phyloP scores from a whole-genome alignment of 768 basidiomycete genomes.

The Nevesoporus exiguus region DNA sequence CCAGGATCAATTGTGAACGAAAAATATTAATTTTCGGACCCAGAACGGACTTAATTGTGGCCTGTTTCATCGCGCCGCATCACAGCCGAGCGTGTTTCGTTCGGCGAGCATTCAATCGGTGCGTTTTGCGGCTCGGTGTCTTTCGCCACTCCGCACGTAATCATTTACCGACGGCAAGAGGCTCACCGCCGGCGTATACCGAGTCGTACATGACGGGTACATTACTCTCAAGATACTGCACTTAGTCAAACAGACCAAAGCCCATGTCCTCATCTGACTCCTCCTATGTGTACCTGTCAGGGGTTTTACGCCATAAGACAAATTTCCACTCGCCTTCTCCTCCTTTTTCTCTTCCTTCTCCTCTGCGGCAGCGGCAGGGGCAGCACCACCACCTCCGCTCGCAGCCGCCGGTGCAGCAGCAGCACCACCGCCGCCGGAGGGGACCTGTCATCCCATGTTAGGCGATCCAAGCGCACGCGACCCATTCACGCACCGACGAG shows the following conservation, averaged over 20 bases:
- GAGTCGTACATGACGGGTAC: constrained; percentile 3
- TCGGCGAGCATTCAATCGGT: neutral
- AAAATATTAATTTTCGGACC: neutral
- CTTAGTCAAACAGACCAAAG: constrained; percentile 96
- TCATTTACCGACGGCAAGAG: constrained; percentile 27
- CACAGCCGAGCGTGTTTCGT: neutral
- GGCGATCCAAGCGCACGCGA: neutral
- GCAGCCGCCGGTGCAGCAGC: constrained; percentile 49
- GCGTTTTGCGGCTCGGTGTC: constrained; percentile 14
- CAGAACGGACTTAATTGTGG: constrained; percentile 1
- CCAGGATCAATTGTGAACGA: constrained; percentile 11
- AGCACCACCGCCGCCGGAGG: constrained; percentile 83
- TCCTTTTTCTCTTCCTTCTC: constrained; percentile 88
- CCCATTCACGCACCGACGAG: constrained; percentile 66
- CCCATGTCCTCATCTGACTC: constrained; percentile 99
- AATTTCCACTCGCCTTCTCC: constrained; percentile 61
- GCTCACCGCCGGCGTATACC: constrained; percentile 19
- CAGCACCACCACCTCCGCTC: constrained; percentile 40
- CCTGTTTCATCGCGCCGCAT: neutral
- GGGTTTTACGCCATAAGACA: neutral
- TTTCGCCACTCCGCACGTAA: constrained; percentile 13
- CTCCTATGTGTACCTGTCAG: constrained; percentile 47
- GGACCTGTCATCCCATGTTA: constrained; percentile 51
- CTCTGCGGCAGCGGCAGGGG: constrained; percentile 51
- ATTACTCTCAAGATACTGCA: neutral